These are phyloP conservation scores for Aspergillus pseudonomiae DNA, from an alignment of 2,329 filamentous ascomycete species.

Conservation along the genomic window DNA sequence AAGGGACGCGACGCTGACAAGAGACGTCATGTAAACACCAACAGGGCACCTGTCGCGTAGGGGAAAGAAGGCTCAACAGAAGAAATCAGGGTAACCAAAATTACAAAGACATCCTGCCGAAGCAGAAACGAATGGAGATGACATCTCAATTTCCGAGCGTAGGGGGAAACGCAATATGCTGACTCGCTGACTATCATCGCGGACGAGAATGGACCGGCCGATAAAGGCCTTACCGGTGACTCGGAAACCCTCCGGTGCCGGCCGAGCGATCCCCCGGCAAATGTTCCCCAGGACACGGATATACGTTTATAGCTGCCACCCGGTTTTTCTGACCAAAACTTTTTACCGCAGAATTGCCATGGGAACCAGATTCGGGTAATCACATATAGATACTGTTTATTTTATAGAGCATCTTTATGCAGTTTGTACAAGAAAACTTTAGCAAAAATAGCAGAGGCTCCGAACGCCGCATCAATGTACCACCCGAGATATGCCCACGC, in stretches of 20 bases:
- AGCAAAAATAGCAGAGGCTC: slow-evolving; percentile 2
- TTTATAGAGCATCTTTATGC: background rate
- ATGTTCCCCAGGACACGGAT: background rate
- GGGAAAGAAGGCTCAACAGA: background rate
- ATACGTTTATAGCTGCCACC: background rate
- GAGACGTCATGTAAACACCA: slow-evolving; percentile 9
- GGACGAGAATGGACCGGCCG: slow-evolving; percentile 27
- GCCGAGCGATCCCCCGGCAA: slow-evolving; percentile 15
- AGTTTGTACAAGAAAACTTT: slow-evolving; percentile 2
- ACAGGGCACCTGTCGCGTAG: background rate
- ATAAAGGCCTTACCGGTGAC: slow-evolving; percentile 13
- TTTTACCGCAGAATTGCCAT: background rate
- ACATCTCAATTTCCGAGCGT: slow-evolving; percentile 3
- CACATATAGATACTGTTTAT: background rate
- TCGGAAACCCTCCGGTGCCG: slow-evolving; percentile 35
- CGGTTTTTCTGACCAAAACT: background rate
- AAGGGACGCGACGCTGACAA: slow-evolving; percentile 2
- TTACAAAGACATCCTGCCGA: background rate
- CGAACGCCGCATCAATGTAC: slow-evolving; percentile 10
- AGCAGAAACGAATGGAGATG: background rate
- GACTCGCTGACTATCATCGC: slow-evolving; percentile 14
- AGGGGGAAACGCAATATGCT: slow-evolving; percentile 5
- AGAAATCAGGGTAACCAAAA: background rate
- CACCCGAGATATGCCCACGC: slow-evolving; percentile 1
- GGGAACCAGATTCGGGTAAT: background rate